Conservation (phyloP, 2,329 filamentous ascomycete species). For the Colletotrichum siamense region DNA sequence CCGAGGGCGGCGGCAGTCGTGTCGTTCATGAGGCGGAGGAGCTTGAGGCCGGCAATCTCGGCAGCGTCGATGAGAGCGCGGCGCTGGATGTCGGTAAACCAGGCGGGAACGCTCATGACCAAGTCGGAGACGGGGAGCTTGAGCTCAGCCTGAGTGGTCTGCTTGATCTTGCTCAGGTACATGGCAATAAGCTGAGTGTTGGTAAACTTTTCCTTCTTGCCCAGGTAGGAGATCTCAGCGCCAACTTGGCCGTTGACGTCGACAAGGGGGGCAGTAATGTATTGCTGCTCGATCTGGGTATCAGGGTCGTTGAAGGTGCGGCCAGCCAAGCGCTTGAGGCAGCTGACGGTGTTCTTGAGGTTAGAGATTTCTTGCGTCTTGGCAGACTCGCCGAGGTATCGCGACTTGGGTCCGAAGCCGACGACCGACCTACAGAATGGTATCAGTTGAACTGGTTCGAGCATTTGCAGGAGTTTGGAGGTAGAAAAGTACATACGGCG, state of each 20-base stretch:
- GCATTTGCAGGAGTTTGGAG: constrained; percentile 7
- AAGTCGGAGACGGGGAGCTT: constrained; percentile 91
- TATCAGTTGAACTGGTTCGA: constrained; percentile 20
- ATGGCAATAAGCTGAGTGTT: constrained; percentile 92
- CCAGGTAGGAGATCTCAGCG: constrained; percentile 90
- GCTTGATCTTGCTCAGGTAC: constrained; percentile 94
- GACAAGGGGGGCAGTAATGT: constrained; percentile 82
- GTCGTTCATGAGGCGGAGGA: constrained; percentile 95
- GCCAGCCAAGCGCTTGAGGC: constrained; percentile 90
- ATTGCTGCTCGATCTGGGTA: constrained; percentile 90
- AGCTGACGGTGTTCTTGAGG: constrained; percentile 97
- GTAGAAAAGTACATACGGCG: constrained; percentile 75
- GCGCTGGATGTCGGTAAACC: constrained; percentile 96
- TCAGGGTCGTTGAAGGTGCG: constrained; percentile 89
- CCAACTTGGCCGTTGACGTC: constrained; percentile 95
- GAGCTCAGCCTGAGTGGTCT: constrained; percentile 84
- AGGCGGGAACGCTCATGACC: constrained; percentile 91
- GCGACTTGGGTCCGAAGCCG: constrained; percentile 90
- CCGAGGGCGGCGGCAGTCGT: constrained; percentile 95
- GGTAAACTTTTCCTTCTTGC: constrained; percentile 95
- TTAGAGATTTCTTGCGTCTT: constrained; percentile 99
- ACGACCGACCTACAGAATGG: constrained; percentile 76
- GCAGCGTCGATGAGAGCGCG: constrained; percentile 88
- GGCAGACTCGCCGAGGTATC: constrained; percentile 92
- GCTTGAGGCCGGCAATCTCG: constrained; percentile 91